Conservation (phyloP, 371 early-diverging fungal species). For the Mucor sp. region DNA sequence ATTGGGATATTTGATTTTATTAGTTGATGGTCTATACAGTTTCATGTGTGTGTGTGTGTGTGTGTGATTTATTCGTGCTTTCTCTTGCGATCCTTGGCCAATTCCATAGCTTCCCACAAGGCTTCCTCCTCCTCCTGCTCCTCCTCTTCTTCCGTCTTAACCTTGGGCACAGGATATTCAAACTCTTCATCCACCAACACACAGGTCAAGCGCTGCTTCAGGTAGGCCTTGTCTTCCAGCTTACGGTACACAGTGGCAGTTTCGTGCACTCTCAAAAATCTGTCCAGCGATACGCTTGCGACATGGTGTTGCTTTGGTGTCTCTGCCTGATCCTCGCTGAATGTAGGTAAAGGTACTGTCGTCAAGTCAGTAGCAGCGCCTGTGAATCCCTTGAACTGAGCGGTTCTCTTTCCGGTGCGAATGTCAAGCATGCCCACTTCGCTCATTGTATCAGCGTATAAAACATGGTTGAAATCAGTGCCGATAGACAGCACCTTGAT, state of each 20-base stretch:
- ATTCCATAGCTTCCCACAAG: slow-evolving; percentile 51
- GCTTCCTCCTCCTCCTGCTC: slow-evolving; percentile 54
- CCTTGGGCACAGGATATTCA: slow-evolving; percentile 43
- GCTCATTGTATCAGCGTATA: slow-evolving; percentile 80
- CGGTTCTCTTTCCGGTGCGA: slow-evolving; percentile 55
- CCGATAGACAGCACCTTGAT: slow-evolving; percentile 55
- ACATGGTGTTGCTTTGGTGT: slow-evolving; percentile 22
- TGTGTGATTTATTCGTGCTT: slow-evolving; percentile 10
- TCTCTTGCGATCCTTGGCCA: slow-evolving; percentile 25
- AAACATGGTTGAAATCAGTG: slow-evolving; percentile 56
- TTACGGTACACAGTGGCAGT: slow-evolving; percentile 56
- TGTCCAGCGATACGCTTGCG: slow-evolving; percentile 75
- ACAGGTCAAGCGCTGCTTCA: slow-evolving; percentile 79
- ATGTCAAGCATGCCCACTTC: slow-evolving; percentile 69
- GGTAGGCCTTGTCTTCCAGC: slow-evolving; percentile 69
- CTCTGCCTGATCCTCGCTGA: slow-evolving; percentile 5
- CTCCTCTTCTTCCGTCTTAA: slow-evolving; percentile 33
- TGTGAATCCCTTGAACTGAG: slow-evolving; percentile 66
- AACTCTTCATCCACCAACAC: slow-evolving; percentile 64
- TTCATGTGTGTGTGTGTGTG: no score
- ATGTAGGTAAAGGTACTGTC: slow-evolving; percentile 31
- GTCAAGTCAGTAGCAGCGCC: slow-evolving; percentile 71
- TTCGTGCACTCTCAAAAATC: slow-evolving; percentile 80
- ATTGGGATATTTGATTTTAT: neutral
- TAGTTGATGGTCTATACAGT: neutral